These are phyloP conservation scores for Dendrobium chrysotoxum DNA, from an alignment of 106 monocot genomes.

Conservation along the genomic window DNA sequence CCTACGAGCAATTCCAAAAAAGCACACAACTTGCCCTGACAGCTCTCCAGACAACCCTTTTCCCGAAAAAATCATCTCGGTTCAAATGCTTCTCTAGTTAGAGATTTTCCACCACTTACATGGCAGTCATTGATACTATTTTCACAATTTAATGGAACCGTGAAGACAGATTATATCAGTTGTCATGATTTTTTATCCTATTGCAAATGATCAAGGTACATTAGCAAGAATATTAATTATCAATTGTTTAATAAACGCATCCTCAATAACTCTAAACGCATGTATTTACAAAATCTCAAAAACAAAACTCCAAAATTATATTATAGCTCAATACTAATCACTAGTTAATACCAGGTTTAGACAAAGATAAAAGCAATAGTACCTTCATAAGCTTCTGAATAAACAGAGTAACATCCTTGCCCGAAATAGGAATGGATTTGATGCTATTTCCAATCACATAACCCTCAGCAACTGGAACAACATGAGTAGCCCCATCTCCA, in stretches of 20 bases:
- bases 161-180: not conserved
- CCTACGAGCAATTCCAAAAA: not conserved
- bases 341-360: not conserved
- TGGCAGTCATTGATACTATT: not conserved
- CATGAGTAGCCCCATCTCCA: conserved; percentile 80
- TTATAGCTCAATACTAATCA: conserved; percentile 1
- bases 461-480: conserved; percentile 87
- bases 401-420: conserved; percentile 75
- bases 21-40: not conserved
- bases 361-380: not conserved
- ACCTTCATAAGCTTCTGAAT: conserved; percentile 71
- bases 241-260: not conserved
- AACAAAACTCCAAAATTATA: not conserved
- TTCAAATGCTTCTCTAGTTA: not conserved
- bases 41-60: not conserved
- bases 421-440: conserved; percentile 73
- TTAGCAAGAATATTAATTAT: not conserved
- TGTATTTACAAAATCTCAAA: not conserved
- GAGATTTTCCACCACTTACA: not conserved
- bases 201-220: not conserved
- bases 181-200: not conserved
- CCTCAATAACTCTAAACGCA: not conserved
- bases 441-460: conserved; percentile 92
- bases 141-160: not conserved
- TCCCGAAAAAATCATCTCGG: not conserved